phyloP scores from a whole-genome alignment of 257 asterid genomes.

The Solanum paucissectum region DNA sequence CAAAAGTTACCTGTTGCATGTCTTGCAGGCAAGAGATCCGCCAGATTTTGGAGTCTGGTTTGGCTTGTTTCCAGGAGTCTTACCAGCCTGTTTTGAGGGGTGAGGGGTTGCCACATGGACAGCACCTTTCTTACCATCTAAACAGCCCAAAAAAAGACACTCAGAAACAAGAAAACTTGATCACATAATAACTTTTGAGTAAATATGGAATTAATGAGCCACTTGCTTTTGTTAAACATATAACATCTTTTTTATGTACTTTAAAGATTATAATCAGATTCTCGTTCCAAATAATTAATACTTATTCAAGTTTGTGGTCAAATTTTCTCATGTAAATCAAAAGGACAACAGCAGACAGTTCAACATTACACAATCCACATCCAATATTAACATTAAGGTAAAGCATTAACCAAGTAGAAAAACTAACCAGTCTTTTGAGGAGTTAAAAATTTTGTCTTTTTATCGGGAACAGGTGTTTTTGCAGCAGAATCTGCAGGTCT shows the following conservation, averaged over 20 bases:
- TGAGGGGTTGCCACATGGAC: conserved; percentile 85
- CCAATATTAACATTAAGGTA: neutral
- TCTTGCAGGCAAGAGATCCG: conserved; percentile 43
- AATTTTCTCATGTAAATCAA: neutral
- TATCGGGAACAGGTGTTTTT: conserved; percentile 53
- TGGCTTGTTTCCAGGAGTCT: conserved; percentile 50
- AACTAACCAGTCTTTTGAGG: conserved; percentile 72
- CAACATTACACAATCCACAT: neutral
- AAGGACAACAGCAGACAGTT: neutral
- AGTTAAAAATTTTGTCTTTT: conserved; percentile 61
- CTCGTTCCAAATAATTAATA: neutral
- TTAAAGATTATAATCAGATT: neutral
- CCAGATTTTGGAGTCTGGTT: conserved; percentile 53
- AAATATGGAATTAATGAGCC: neutral
- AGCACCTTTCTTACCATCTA: conserved; percentile 66
- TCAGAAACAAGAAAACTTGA: neutral
- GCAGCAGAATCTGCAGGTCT: conserved; percentile 39
- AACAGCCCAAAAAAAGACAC: neutral
- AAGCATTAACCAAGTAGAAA: neutral
- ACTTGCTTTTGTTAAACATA: neutral
- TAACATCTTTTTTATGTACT: neutral
- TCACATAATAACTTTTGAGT: neutral
- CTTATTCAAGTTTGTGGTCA: neutral
- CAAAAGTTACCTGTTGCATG: conserved; percentile 39
- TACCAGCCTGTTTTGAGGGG: conserved; percentile 69